phyloP scores from a whole-genome alignment of 1,139 yeast species.

The Protomyces arabidopsidicola region DNA sequence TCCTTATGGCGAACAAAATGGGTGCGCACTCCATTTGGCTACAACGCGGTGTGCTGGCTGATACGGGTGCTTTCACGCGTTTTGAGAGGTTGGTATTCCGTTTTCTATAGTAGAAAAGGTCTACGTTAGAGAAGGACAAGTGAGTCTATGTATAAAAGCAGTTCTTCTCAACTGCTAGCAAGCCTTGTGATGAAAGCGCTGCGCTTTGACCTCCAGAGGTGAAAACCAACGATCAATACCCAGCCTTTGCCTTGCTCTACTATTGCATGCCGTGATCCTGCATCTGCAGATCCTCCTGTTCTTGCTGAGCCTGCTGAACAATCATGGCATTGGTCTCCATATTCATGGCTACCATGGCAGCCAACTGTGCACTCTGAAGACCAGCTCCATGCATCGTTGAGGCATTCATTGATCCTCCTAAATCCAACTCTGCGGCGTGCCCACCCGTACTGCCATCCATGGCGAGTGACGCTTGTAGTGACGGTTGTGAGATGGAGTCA shows the following conservation, averaged over 20 bases:
- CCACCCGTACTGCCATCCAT: neutral
- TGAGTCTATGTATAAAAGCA: no score
- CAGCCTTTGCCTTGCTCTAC: neutral
- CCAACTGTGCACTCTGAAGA: neutral
- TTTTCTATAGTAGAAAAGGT: neutral
- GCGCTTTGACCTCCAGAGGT: no score
- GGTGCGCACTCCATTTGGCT: conserved; percentile 85
- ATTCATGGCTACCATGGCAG: neutral
- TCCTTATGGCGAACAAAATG: conserved; percentile 91
- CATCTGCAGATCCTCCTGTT: neutral
- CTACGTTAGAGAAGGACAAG: no score
- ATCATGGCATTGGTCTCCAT: neutral
- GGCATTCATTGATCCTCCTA: neutral
- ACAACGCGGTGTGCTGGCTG: conserved; percentile 49
- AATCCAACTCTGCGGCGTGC: neutral
- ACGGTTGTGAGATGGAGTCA: neutral
- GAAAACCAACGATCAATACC: no score
- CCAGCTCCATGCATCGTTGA: neutral
- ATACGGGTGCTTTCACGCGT: conserved; percentile 7
- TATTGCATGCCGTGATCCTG: neutral
- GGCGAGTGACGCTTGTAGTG: no score
- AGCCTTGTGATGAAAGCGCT: no score
- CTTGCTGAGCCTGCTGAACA: neutral
- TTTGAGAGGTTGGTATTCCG: conserved; percentile 7
- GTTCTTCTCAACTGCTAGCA: no score